phyloP scores from a whole-genome alignment of 495 filamentous ascomycete genomes.

The Xylona heveae region DNA sequence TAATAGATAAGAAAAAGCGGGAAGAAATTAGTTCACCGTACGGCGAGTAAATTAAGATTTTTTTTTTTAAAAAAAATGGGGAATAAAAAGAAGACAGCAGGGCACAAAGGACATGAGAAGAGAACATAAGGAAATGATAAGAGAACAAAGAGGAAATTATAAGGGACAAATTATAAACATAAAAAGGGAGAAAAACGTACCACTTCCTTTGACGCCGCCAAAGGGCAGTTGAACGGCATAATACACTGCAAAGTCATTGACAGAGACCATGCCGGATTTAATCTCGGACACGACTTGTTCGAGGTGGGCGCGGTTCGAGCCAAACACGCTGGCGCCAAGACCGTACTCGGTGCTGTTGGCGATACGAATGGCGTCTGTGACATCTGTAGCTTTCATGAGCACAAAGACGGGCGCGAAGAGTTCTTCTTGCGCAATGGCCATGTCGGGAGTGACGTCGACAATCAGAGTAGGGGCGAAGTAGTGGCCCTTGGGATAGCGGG shows the following conservation, averaged over 20 bases:
- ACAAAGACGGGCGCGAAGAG: constrained; percentile 83
- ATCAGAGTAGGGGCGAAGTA: constrained; percentile 85
- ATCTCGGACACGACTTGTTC: constrained; percentile 41
- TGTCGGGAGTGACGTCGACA: constrained; percentile 43
- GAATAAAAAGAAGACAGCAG: background rate
- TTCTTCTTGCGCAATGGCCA: constrained; percentile 71
- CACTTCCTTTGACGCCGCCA: constrained; percentile 60
- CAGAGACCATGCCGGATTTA: constrained; percentile 68
- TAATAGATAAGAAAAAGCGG: background rate
- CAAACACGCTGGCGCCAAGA: constrained; percentile 65
- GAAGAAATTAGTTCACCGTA: background rate
- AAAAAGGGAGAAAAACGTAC: constrained; percentile 1
- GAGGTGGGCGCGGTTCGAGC: constrained; percentile 20
- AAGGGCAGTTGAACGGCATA: constrained; percentile 91
- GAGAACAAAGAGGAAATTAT: background rate
- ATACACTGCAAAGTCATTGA: constrained; percentile 86
- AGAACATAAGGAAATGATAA: background rate
- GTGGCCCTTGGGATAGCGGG: constrained; percentile 50
- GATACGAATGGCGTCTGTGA: constrained; percentile 39
- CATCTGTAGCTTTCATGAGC: constrained; percentile 44
- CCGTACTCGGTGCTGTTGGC: constrained; percentile 63
- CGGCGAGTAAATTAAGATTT: background rate
- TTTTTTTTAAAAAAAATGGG: background rate
- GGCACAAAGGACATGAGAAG: background rate
- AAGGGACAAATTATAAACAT: too few relatives aligned